phyloP scores from a whole-genome alignment of 164 flowering plant species.

The Brasenia schreberi region DNA sequence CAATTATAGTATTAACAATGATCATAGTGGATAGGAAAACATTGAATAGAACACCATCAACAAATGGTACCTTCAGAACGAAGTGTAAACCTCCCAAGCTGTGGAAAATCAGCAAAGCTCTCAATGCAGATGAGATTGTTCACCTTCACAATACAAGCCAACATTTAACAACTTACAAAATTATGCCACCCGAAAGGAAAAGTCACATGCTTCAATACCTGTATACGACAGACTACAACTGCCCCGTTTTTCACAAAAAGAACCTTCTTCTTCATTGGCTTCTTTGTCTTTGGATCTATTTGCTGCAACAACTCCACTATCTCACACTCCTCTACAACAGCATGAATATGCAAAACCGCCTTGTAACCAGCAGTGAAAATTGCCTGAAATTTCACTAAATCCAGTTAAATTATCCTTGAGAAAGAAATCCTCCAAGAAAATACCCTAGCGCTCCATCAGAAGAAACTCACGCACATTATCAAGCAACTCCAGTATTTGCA shows the following conservation, averaged over 20 bases:
- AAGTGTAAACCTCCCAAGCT: slow-evolving; percentile 96
- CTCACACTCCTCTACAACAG: slow-evolving; percentile 97
- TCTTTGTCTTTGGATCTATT: slow-evolving; percentile 88
- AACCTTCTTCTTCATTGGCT: slow-evolving; percentile 77
- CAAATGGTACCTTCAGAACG: slow-evolving; percentile 74
- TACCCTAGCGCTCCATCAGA: neutral
- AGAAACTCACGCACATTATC: slow-evolving; percentile 50
- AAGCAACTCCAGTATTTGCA: slow-evolving; percentile 84
- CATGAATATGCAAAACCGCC: slow-evolving; percentile 87
- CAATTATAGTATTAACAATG: neutral
- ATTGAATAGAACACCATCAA: neutral
- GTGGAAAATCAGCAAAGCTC: slow-evolving; percentile 78
- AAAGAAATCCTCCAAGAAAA: neutral
- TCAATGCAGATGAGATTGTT: slow-evolving; percentile 73
- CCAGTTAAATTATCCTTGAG: neutral
- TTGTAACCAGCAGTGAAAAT: slow-evolving; percentile 98
- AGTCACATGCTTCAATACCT: slow-evolving; percentile 28
- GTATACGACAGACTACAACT: slow-evolving; percentile 72
- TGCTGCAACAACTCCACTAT: slow-evolving; percentile 72
- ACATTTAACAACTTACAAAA: neutral
- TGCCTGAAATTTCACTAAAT: slow-evolving; percentile 39
- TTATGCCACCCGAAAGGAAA: neutral
- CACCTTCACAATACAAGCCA: slow-evolving; percentile 30
- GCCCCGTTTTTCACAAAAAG: slow-evolving; percentile 93
- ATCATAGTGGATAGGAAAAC: neutral